phyloP scores from a whole-genome alignment of 495 filamentous ascomycete genomes.

The Ascobolus immersus region DNA sequence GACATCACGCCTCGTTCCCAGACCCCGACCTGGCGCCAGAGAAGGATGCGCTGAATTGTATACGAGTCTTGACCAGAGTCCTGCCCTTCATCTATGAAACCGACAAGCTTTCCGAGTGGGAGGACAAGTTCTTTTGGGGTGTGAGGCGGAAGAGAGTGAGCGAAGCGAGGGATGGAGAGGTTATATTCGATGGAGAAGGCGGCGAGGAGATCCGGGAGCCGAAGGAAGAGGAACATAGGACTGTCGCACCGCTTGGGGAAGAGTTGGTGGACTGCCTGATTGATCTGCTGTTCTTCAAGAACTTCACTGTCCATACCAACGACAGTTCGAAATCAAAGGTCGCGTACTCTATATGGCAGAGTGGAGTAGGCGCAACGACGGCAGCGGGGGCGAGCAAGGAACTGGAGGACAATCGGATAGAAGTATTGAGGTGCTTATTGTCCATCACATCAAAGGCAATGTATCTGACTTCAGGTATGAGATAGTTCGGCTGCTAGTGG shows the following conservation, averaged over 20 bases:
- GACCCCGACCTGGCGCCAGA: conserved; percentile 75
- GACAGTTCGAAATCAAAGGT: conserved; percentile 43
- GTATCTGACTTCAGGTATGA: conserved; percentile 59
- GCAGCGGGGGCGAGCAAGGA: conserved; percentile 70
- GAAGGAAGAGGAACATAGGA: conserved; percentile 43
- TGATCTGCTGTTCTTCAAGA: conserved; percentile 75
- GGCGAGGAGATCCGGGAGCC: too few relatives aligned
- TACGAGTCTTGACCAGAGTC: conserved; percentile 71
- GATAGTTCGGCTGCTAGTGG: too few relatives aligned
- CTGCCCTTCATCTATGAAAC: conserved; percentile 84
- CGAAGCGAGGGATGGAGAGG: conserved; percentile 31
- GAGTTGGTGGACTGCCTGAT: conserved; percentile 78
- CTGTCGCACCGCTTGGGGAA: conserved; percentile 70
- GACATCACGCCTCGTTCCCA: conserved; percentile 73
- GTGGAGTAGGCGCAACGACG: conserved; percentile 83
- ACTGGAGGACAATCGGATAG: conserved; percentile 71
- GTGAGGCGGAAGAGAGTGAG: conserved; percentile 37
- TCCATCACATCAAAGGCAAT: conserved; percentile 73
- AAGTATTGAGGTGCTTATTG: conserved; percentile 66
- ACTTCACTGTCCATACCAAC: conserved; percentile 50
- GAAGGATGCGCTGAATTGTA: conserved; percentile 73
- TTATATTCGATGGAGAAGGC: conserved; percentile 77
- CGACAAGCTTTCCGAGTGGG: conserved; percentile 65
- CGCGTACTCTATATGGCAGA: conserved; percentile 91
- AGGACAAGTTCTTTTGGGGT: conserved; percentile 80